Percentiles rank a stretch among this genome's conserved stretches.
phyloP scores from a whole-genome alignment of 192 early-diverging fungal genomes.

The Piromyces finnis region DNA sequence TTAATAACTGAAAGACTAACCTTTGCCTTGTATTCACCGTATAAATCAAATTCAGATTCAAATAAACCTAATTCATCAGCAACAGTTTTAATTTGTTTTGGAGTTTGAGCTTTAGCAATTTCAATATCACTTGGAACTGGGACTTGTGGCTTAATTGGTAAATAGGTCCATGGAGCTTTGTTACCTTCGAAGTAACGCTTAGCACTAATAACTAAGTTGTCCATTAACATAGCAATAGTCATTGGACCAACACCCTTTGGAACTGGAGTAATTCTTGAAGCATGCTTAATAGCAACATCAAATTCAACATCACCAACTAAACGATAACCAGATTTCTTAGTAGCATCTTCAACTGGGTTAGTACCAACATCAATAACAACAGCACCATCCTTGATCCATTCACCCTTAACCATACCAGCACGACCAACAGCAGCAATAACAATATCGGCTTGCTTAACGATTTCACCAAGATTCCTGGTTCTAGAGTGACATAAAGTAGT shows the following conservation, averaged over 20 bases:
- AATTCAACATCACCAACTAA: constrained; percentile 92
- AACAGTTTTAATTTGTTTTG: constrained; percentile 62
- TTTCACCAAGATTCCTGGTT: constrained; percentile 52
- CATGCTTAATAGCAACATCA: constrained; percentile 42
- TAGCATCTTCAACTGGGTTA: constrained; percentile 66
- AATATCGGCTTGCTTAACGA: constrained; percentile 73
- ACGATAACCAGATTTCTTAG: constrained; percentile 77
- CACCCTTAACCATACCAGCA: constrained; percentile 61
- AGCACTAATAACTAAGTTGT: constrained; percentile 69
- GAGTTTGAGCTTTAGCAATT: constrained; percentile 74
- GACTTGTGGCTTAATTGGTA: constrained; percentile 38
- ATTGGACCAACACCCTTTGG: constrained; percentile 95
- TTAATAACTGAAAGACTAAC: constrained; percentile 65
- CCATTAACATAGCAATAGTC: constrained; percentile 95
- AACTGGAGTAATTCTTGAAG: constrained; percentile 80
- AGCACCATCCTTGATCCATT: constrained; percentile 87
- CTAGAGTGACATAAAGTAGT: constrained; percentile 87
- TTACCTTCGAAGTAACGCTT: constrained; percentile 36
- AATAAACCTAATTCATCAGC: constrained; percentile 71
- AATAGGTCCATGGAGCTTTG: constrained; percentile 16
- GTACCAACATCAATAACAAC: constrained; percentile 97
- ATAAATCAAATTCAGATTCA: constrained; percentile 61
- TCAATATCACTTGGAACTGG: constrained; percentile 93
- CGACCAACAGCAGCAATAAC: constrained; percentile 77
- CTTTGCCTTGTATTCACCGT: constrained; percentile 83